Evolutionary conservation across 2,329 filamentous ascomycete species (phyloP).

Genomic region (Amphichorda felina): DNA sequence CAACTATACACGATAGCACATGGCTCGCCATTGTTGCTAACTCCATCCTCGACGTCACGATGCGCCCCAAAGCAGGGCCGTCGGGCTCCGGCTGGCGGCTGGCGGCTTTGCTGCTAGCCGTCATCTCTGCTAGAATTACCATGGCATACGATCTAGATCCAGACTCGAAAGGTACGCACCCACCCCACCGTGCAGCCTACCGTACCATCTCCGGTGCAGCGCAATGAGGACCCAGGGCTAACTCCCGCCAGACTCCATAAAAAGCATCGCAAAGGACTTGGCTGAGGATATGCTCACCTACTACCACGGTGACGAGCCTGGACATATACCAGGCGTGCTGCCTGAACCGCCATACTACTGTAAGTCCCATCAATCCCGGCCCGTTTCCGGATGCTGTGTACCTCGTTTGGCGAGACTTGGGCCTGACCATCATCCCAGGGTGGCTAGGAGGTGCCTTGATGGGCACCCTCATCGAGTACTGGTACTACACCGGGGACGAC

Average conservation of each 20-base stretch:
- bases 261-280: slow-evolving; percentile 34
- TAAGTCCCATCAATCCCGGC: slow-evolving; percentile 15
- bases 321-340: slow-evolving; percentile 37
- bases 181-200: no score
- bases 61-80: background rate
- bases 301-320: slow-evolving; percentile 34
- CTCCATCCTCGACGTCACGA: no score
- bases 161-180: background rate
- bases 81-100: background rate
- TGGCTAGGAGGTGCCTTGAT: slow-evolving; percentile 69
- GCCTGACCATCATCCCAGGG: slow-evolving; percentile 23
- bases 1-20: no score
- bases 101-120: background rate
- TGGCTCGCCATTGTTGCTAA: no score
- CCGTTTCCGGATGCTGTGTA: background rate
- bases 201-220: no score
- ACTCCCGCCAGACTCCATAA: slow-evolving; percentile 39
- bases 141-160: background rate
- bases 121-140: background rate
- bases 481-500: slow-evolving; percentile 67
- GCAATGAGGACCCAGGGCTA: no score
- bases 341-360: slow-evolving; percentile 44
- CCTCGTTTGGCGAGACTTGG: background rate
- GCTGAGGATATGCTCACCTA: slow-evolving; percentile 34
- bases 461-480: slow-evolving; percentile 67